These are phyloP conservation scores for Trypanosoma lewisi DNA, from an alignment of 208 protist species.

Conservation along the genomic window DNA sequence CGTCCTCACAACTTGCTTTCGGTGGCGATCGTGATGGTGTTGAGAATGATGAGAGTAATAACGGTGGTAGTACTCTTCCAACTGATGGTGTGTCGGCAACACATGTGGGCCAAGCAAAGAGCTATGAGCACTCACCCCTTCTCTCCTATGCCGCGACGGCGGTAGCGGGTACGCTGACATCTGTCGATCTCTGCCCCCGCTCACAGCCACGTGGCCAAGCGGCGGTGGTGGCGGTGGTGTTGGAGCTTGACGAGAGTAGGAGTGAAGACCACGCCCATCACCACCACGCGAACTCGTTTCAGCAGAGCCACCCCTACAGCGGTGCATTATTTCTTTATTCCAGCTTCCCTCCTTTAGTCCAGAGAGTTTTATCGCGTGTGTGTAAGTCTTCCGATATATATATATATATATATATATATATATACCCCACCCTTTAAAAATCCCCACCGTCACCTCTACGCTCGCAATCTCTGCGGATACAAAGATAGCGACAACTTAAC, in stretches of 20 bases:
- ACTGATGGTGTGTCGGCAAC: too few relatives aligned
- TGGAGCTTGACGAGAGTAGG: neutral
- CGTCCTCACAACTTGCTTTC: neutral
- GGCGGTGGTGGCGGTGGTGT: neutral
- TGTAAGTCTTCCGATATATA: too few relatives aligned
- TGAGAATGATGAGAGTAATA: neutral
- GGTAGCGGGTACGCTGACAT: neutral
- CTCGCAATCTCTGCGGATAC: too few relatives aligned
- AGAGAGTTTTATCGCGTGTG: neutral
- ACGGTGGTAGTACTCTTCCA: slow-evolving; percentile 7
- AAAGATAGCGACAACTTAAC: too few relatives aligned
- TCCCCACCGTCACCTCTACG: too few relatives aligned
- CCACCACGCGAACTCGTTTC: neutral
- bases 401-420: too few relatives aligned
- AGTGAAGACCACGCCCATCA: neutral
- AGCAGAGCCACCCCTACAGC: neutral
- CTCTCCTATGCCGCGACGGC: neutral
- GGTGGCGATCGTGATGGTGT: neutral
- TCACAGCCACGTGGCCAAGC: neutral
- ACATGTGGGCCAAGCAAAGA: neutral
- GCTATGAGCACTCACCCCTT: neutral
- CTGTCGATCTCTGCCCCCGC: neutral
- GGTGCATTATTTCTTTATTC: slow-evolving; percentile 2
- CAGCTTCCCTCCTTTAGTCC: neutral
- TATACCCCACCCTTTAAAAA: too few relatives aligned